Conservation (phyloP, 78 protist species). For the Tieghemostelium lacteum region DNA sequence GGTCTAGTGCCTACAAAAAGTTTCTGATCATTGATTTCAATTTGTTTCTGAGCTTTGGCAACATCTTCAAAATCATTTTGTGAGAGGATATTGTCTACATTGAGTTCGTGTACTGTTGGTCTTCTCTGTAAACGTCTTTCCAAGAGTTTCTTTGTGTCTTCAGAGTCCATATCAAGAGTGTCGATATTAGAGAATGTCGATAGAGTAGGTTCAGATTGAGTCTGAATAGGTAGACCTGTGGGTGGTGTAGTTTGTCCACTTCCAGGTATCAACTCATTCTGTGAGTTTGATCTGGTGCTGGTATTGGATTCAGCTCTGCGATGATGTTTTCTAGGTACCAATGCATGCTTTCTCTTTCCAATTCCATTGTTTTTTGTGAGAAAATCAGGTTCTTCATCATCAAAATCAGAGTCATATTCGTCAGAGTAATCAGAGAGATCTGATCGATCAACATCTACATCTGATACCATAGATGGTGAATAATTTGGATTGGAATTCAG, state of each 20-base stretch:
- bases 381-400: not conserved
- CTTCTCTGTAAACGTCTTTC: conserved; percentile 47
- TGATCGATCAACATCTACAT: not conserved
- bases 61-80: conserved; percentile 69
- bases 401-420: conserved; percentile 16
- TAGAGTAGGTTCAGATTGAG: not conserved
- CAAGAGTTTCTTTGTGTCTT: conserved; percentile 10
- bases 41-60: conserved; percentile 40
- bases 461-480: not conserved
- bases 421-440: not conserved
- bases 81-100: conserved; percentile 31
- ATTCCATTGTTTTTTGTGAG: not conserved
- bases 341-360: not conserved
- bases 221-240: not conserved
- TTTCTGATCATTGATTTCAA: conserved; percentile 21
- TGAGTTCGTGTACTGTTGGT: conserved; percentile 53
- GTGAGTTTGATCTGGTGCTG: not conserved
- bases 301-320: not conserved
- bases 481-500: not conserved
- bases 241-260: not conserved
- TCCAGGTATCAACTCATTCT: not conserved
- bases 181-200: not conserved
- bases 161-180: too few relatives aligned
- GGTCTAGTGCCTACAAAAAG: conserved; percentile 78
- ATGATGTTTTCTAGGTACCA: too few relatives aligned